These are phyloP conservation scores for Cyberlindnera sargentensis DNA, from an alignment of 805 yeast genomes.

Conservation along the genomic window DNA sequence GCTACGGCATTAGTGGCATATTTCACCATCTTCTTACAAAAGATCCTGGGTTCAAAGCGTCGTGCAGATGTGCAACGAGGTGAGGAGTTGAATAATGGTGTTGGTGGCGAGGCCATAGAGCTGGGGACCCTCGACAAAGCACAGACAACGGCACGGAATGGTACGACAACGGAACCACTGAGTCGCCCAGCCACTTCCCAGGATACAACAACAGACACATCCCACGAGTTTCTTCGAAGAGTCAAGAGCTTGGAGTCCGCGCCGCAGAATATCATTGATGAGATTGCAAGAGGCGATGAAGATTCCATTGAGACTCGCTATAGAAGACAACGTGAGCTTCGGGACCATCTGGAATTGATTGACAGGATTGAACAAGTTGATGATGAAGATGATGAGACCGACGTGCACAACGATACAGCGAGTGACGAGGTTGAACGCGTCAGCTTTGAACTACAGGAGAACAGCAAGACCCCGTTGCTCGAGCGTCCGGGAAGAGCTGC, in stretches of 20 bases:
- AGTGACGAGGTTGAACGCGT: too few relatives aligned
- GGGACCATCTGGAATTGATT: too few relatives aligned
- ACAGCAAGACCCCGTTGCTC: neutral
- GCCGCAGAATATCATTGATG: slow-evolving; percentile 13
- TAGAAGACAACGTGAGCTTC: slow-evolving; percentile 3
- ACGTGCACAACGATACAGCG: too few relatives aligned
- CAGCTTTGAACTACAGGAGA: too few relatives aligned
- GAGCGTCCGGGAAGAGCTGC: slow-evolving; percentile 5
- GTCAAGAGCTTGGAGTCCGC: slow-evolving; percentile 7
- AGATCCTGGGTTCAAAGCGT: slow-evolving; percentile 14
- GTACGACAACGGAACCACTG: too few relatives aligned
- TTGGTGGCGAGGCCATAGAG: neutral
- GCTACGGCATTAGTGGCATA: slow-evolving; percentile 45
- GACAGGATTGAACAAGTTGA: too few relatives aligned
- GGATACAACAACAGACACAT: neutral
- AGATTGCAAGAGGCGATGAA: slow-evolving; percentile 22
- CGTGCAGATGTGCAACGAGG: slow-evolving; percentile 21
- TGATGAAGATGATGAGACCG: too few relatives aligned
- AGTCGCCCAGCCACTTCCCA: neutral
- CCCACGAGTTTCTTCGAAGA: slow-evolving; percentile 1
- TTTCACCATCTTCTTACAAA: slow-evolving; percentile 36
- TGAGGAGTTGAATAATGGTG: slow-evolving; percentile 23
- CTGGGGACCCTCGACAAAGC: too few relatives aligned
- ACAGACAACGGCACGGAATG: too few relatives aligned
- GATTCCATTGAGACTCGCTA: slow-evolving; percentile 16